phyloP scores from a whole-genome alignment of 2,329 filamentous ascomycete genomes.

The Tolypocladium tropicale region DNA sequence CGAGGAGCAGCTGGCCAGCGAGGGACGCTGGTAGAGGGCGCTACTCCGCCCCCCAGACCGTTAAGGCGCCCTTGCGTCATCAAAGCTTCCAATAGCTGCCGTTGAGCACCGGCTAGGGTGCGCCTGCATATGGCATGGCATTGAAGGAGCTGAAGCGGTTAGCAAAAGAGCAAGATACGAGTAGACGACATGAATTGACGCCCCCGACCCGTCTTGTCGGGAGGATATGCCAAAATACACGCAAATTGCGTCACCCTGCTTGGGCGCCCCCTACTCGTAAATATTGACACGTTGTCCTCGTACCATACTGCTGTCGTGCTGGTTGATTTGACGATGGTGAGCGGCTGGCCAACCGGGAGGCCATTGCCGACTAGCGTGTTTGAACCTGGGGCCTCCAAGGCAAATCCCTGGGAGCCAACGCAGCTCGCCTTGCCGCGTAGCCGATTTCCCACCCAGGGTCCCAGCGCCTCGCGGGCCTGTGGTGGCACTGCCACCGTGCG shows the following conservation, averaged over 20 bases:
- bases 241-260: neutral
- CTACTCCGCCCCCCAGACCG: too few species aligned
- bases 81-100: neutral
- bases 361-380: neutral
- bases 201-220: too few species aligned
- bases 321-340: too few species aligned
- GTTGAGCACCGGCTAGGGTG: neutral
- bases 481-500: neutral
- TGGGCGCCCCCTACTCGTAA: too few species aligned
- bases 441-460: neutral
- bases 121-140: too few species aligned
- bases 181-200: neutral
- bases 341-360: neutral
- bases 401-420: neutral
- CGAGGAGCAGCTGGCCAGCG: conserved; percentile 11
- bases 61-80: neutral
- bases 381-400: neutral
- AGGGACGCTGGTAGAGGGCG: conserved; percentile 4
- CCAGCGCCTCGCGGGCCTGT: neutral
- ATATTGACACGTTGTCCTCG: too few species aligned
- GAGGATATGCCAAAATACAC: neutral
- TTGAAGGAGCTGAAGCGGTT: neutral
- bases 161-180: neutral
- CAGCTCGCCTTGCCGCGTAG: neutral
- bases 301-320: too few species aligned